phyloP scores from a whole-genome alignment of 306 rosid genomes.

The Corylus heterophylla region DNA sequence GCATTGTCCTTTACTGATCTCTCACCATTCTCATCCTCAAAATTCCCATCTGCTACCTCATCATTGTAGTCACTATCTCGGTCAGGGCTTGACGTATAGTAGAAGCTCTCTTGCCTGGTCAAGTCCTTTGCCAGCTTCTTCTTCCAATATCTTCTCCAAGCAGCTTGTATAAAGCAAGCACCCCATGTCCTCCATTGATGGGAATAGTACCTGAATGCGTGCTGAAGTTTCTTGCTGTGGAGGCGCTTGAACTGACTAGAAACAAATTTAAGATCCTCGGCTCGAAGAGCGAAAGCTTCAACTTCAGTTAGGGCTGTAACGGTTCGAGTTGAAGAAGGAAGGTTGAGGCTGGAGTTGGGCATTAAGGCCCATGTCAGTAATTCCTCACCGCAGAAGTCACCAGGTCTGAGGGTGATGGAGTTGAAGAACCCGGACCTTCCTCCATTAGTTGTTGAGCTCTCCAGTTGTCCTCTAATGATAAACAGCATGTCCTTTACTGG shows the following conservation, averaged over 20 bases:
- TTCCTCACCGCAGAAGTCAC: constrained; percentile 90
- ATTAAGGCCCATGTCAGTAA: constrained; percentile 86
- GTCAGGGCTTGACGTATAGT: constrained; percentile 35
- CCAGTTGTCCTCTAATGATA: constrained; percentile 81
- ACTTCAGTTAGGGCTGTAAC: constrained; percentile 75
- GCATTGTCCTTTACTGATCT: constrained; percentile 22
- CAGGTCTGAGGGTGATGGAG: constrained; percentile 76
- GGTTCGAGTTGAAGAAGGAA: constrained; percentile 82
- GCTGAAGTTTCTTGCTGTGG: constrained; percentile 75
- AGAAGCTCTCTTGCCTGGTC: constrained; percentile 48
- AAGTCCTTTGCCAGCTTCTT: constrained; percentile 63
- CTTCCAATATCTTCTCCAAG: constrained; percentile 67
- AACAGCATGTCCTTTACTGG: constrained; percentile 85
- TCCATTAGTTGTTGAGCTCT: constrained; percentile 90
- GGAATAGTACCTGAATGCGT: constrained; percentile 63
- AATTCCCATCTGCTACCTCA: constrained; percentile 27
- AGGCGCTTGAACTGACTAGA: constrained; percentile 85
- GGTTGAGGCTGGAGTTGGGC: constrained; percentile 68
- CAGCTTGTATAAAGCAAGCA: constrained; percentile 69
- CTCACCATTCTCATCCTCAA: constrained; percentile 24
- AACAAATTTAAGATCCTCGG: constrained; percentile 77
- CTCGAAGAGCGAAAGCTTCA: constrained; percentile 79
- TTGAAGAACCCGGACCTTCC: constrained; percentile 82
- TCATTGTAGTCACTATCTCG: constrained; percentile 14
- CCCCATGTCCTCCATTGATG: constrained; percentile 94